phyloP scores from a whole-genome alignment of 495 filamentous ascomycete species.

The Extremus antarcticus region DNA sequence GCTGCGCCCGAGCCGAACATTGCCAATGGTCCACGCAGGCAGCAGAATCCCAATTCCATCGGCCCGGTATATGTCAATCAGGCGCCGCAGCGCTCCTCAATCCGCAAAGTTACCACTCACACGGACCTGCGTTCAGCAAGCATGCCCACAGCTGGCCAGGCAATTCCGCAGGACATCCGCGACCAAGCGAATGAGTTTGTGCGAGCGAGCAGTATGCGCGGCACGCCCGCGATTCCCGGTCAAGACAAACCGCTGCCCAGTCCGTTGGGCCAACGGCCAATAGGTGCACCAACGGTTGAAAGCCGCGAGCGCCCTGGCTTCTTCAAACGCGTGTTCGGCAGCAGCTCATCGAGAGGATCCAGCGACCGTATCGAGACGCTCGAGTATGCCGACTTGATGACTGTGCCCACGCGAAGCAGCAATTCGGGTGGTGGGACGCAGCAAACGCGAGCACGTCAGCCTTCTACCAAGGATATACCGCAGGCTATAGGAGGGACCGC shows the following conservation, averaged over 20 bases:
- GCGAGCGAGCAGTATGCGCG: conserved; percentile 21
- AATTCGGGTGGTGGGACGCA: neutral
- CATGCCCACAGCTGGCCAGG: neutral
- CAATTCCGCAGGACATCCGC: conserved; percentile 21
- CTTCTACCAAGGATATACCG: neutral
- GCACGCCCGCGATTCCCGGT: conserved; percentile 6
- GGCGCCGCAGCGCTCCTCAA: neutral
- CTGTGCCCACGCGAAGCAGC: neutral
- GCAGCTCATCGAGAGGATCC: neutral
- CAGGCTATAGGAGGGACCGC: neutral
- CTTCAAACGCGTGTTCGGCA: conserved; percentile 79
- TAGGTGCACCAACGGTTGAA: neutral
- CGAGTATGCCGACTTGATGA: neutral
- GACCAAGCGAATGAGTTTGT: conserved; percentile 30
- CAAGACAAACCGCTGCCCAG: neutral
- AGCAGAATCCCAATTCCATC: conserved; percentile 38
- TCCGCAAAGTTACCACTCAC: conserved; percentile 17
- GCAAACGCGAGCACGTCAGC: neutral
- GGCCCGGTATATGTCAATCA: conserved; percentile 21
- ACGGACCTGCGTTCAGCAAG: conserved; percentile 11
- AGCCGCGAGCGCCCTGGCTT: conserved; percentile 67
- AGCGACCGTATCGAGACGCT: neutral
- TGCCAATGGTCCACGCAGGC: conserved; percentile 63
- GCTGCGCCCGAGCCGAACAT: conserved; percentile 84
- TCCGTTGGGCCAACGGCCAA: neutral